These are phyloP conservation scores for Seiridium unicorne DNA, from an alignment of 2,329 filamentous ascomycete species.

Conservation along the genomic window DNA sequence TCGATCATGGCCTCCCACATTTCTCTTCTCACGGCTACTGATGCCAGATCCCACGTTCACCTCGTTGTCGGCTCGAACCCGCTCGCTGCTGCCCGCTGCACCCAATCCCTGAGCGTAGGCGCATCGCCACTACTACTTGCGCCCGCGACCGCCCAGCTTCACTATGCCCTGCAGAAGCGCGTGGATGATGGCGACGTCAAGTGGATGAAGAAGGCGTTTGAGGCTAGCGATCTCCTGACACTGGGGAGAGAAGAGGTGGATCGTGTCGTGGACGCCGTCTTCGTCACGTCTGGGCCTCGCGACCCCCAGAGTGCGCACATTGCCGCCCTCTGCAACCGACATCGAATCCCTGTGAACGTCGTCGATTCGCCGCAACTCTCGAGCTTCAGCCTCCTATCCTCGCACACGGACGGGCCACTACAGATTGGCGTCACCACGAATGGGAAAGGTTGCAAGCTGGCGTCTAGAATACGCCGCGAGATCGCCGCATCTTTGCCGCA, in stretches of 20 bases:
- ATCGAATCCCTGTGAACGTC: slow-evolving; percentile 91
- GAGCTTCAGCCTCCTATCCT: slow-evolving; percentile 86
- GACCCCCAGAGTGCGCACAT: slow-evolving; percentile 55
- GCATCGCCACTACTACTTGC: slow-evolving; percentile 79
- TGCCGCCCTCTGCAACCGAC: slow-evolving; percentile 69
- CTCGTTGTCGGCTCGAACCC: slow-evolving; percentile 84
- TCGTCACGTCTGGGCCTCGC: slow-evolving; percentile 66
- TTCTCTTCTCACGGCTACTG: slow-evolving; percentile 70
- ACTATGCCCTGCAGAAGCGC: slow-evolving; percentile 57
- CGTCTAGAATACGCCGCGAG: slow-evolving; percentile 83
- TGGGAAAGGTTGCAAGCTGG: slow-evolving; percentile 89
- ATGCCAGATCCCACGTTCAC: slow-evolving; percentile 71
- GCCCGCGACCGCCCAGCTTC: slow-evolving; percentile 59
- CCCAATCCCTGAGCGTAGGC: slow-evolving; percentile 77
- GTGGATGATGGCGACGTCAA: slow-evolving; percentile 65
- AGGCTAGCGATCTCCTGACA: slow-evolving; percentile 68
- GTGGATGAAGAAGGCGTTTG: slow-evolving; percentile 66
- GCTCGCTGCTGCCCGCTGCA: slow-evolving; percentile 80
- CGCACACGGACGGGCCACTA: slow-evolving; percentile 83
- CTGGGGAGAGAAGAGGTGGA: slow-evolving; percentile 80
- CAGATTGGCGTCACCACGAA: slow-evolving; percentile 97
- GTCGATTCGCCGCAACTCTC: slow-evolving; percentile 83
- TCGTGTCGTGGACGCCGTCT: slow-evolving; percentile 83
- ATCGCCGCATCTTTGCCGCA: slow-evolving; percentile 77
- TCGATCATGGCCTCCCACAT: slow-evolving; percentile 24